phyloP scores from a whole-genome alignment of 441 rosid species.

The Jatropha podagrica region DNA sequence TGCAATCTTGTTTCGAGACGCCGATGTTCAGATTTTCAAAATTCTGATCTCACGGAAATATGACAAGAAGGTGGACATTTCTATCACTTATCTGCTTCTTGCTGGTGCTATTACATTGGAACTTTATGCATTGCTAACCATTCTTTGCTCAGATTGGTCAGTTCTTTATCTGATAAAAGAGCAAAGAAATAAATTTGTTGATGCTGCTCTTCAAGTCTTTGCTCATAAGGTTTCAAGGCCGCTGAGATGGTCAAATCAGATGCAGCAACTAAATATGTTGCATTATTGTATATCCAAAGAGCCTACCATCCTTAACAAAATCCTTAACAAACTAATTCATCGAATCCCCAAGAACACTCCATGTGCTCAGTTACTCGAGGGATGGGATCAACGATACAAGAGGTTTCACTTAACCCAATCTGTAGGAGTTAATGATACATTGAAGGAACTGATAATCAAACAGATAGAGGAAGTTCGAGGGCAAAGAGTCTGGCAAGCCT shows the following conservation, averaged over 20 bases:
- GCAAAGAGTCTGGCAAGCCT: slow-evolving; percentile 21
- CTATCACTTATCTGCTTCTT: slow-evolving; percentile 9
- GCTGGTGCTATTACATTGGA: slow-evolving; percentile 12
- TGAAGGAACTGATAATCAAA: slow-evolving; percentile 15
- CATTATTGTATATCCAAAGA: slow-evolving; percentile 7
- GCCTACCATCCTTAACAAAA: not conserved
- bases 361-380: too few species aligned
- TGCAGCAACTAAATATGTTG: slow-evolving; percentile 14
- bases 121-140: slow-evolving; percentile 8
- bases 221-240: slow-evolving; percentile 1
- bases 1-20: slow-evolving; percentile 14
- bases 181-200: not conserved
- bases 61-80: slow-evolving; percentile 12
- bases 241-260: slow-evolving; percentile 13
- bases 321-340: not conserved
- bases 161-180: slow-evolving; percentile 9
- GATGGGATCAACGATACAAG: slow-evolving; percentile 1
- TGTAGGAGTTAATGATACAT: not conserved
- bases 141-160: slow-evolving; percentile 16
- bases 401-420: not conserved
- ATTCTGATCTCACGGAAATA: slow-evolving; percentile 14
- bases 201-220: not conserved
- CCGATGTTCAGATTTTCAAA: slow-evolving; percentile 3
- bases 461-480: slow-evolving; percentile 13
- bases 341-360: not conserved